Conservation (phyloP, 148 eudicot genomes). For the Chenopodium suecicum region DNA sequence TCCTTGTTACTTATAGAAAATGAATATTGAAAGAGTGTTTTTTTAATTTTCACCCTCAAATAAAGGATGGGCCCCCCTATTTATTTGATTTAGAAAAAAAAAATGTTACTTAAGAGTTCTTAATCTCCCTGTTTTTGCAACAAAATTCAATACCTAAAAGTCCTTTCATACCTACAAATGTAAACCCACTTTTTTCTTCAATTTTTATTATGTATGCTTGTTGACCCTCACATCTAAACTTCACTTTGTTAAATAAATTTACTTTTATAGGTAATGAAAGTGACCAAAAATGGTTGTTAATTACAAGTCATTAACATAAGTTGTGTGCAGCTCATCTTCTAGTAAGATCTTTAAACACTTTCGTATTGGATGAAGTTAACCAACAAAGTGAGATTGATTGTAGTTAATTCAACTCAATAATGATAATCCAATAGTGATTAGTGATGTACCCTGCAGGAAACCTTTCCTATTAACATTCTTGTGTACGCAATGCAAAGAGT, state of each 20-base stretch:
- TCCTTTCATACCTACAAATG: slow-evolving; percentile 9
- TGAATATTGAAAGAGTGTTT: neutral
- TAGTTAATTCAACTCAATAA: neutral
- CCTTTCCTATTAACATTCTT: neutral
- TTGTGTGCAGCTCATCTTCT: slow-evolving; percentile 17
- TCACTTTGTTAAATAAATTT: neutral
- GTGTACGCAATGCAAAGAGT: neutral
- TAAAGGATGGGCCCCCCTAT: neutral
- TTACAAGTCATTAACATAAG: neutral
- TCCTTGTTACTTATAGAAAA: neutral
- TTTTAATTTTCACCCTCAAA: neutral
- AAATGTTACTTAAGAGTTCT: neutral
- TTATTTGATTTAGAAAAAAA: neutral
- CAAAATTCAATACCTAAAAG: slow-evolving; percentile 9
- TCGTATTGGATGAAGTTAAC: slow-evolving; percentile 18
- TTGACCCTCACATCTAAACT: slow-evolving; percentile 2
- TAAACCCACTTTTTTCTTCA: neutral
- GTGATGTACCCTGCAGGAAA: neutral
- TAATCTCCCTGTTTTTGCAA: neutral
- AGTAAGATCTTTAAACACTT: neutral
- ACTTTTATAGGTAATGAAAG: slow-evolving; percentile 15
- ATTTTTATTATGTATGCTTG: neutral
- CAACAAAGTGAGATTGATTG: slow-evolving; percentile 7
- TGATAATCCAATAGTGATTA: neutral
- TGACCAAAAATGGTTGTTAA: slow-evolving; percentile 7